Conservation (phyloP, 176 grass and related monocot genomes). For the Oryza glaberrima region DNA sequence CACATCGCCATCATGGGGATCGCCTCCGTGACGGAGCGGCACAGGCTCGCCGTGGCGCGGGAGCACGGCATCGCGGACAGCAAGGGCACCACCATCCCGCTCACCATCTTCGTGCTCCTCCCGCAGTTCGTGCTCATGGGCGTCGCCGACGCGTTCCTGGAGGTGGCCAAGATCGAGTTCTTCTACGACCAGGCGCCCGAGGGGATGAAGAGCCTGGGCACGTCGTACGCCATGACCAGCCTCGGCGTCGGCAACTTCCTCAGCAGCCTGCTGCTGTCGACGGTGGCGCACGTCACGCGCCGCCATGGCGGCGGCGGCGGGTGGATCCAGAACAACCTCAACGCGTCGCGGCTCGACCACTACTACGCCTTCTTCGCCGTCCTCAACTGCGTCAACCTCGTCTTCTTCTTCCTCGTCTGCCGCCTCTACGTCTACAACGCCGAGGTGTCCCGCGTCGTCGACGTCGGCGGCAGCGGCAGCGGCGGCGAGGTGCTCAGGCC, state of each 20-base stretch:
- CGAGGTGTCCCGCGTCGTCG: slow-evolving; percentile 37
- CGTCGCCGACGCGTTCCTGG: slow-evolving; percentile 79
- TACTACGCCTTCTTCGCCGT: slow-evolving; percentile 81
- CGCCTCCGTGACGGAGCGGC: slow-evolving; percentile 68
- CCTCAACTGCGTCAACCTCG: slow-evolving; percentile 73
- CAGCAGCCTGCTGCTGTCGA: slow-evolving; percentile 72
- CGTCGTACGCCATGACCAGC: slow-evolving; percentile 80
- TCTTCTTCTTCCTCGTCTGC: slow-evolving; percentile 67
- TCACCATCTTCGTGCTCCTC: slow-evolving; percentile 78
- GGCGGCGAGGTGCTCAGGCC: not conserved
- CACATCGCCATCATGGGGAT: slow-evolving; percentile 87
- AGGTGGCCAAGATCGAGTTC: slow-evolving; percentile 93
- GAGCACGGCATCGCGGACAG: slow-evolving; percentile 62
- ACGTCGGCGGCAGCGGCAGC: not conserved
- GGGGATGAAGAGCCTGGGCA: slow-evolving; percentile 93
- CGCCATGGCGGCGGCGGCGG: slow-evolving; percentile 50
- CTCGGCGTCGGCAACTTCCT: slow-evolving; percentile 89
- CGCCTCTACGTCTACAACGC: slow-evolving; percentile 79
- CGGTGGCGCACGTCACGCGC: slow-evolving; percentile 59
- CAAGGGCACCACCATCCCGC: slow-evolving; percentile 56
- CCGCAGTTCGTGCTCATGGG: slow-evolving; percentile 94
- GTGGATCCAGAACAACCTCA: slow-evolving; percentile 91
- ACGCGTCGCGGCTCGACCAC: slow-evolving; percentile 79
- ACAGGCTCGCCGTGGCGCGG: slow-evolving; percentile 54
- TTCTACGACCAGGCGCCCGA: slow-evolving; percentile 95